Base-by-base conservation (phyloP, 2,329 filamentous ascomycete species). In the Biscogniauxia marginata region DNA sequence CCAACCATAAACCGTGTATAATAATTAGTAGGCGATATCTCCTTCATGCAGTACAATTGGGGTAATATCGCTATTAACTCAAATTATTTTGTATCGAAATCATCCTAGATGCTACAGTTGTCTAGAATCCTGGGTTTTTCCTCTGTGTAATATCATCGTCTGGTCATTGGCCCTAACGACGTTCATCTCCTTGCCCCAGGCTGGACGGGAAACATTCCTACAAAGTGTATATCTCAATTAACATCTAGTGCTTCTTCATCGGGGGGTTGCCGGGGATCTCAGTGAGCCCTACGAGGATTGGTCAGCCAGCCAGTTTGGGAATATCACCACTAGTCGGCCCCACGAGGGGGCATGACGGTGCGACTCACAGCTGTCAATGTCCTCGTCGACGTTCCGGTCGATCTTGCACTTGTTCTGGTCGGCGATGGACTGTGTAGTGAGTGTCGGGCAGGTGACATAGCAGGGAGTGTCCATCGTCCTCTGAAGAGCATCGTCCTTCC, bases 401-500 rank as follows among this genome's bases (percentile, higher is more conserved):
- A 73, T 58, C 46, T 63, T 68, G 60, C 73, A 74, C 62, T 66
- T 63, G 53, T 73, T 74, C 54, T 69, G 68, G 23, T 67, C 65
- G 8, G 63, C 63, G 20, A 69, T 67, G 23, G 65, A 57, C 60
- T 74, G 71, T 6, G 66, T 67, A 50, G 65, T 67, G 34, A 74
- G 64, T 24, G 62, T 63, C 19, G 64, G 62, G 51, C 72, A 74
- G 51, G 64, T 69, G 34, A 71, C 67, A 18, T 71, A 71, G 57
- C 70, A 72, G 13, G 64, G 62, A 19, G 65, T 66, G 49, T 72
- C 68, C 70, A 72, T 71, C 16, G 68, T 67, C 30, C 54, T 58
- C 52, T 73, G 71, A 11, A 73, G 61, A 9, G 68, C 58, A 49
- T 72, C 72, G 30, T 65, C 75, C 55, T 77, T 71, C 75, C 75